Evolutionary conservation across 306 rosid genomes (phyloP), one percentile per base, ranked within the genome.

Genomic region (Dryas alaskensis): DNA sequence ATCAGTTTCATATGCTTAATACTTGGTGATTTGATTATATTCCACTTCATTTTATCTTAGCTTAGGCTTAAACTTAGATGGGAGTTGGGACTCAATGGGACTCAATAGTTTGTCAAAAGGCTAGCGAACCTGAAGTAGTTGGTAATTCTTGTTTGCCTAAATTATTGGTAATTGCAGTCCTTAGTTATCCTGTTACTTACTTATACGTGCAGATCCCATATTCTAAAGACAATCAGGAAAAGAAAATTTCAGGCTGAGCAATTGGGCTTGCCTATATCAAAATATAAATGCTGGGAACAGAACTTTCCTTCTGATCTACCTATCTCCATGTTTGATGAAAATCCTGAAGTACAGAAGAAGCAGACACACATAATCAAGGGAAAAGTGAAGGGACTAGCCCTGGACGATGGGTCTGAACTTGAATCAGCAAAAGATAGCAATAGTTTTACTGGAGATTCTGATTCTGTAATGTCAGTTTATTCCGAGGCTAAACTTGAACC

Each of bases 351-450:
- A 5, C 84, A 75, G 80, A 72, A 71, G 60, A 47, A 65, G 5
- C 50, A 70, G 16, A 62, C 76, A 43, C 72, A 25, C 48, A 10
- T 43, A 4, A 65, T 42, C 11, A 75, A 77, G 54, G 53, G 49
- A 8, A 75, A 60, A 64, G n/a, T 10, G 14, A 72, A 72, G 58
- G 78, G 47, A 16, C 13, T 51, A 22, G 8, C 8, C 7, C 17
- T 42, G 63, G 81, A 80, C 50, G 84, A 73, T 13, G 68, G 51
- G 19, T 79, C 85, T 2, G 79, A 73, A 76, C 77, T 37, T 4
- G 87, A 81, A 58, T 89, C 92, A 9, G 86, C 66, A 5, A 80
- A 84, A 79, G 97, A 75, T 72, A 85, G 95, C 85, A 83, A 89
- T 65, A 80, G 90, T 76, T 77, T 85, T 57, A 47, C 72, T 0